Evolutionary conservation across 345 rosid genomes (phyloP), one percentile per base, ranked within the genome.

Genomic region (Balakata baccata): DNA sequence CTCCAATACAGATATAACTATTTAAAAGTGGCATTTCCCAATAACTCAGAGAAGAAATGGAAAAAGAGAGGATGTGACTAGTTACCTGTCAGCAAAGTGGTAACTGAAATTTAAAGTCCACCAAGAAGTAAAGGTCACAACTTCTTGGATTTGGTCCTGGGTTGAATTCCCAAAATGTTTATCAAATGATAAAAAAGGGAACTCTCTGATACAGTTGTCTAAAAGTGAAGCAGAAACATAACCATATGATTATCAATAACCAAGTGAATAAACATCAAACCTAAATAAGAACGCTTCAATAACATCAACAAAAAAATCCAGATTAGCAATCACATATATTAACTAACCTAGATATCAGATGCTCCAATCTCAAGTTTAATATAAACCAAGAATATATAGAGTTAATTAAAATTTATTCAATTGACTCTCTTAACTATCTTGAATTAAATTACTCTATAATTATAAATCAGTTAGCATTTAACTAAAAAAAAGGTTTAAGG

Each of bases 81-180:
- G 51, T 68, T 88, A 92, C 99, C 98, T 92, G 96, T 65, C 96
- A 87, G 85, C 91, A 95, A 70, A 95, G 90, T 37, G 98, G 99
- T 9, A 98, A 95, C 76, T 84, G 92, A 76, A 95, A 91, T 85
- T 95, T 89, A 79, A 95, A 95, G 80, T 95, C 98, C 41, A 92
- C 97, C 69, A 83, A 74, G 77, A 95, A 88, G 76, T 88, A 72
- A 74, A 92, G 88, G 77, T 79, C 87, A 75, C 96, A 88, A 72
- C 88, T 81, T 82, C 96, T 97, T n/a, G 96, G 94, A 73, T 85
- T 81, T 11, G 97, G 90, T 64, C 98, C 97, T 7, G 94, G 96
- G 77, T 67, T 91, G 81, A 95, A 95, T 76, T 92, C 88, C 99
- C 99, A 95, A n/a, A 50, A 86, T 73, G 83, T 95, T 95, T 61